Conservation (phyloP, 306 rosid species). For the Casuarina equisetifolia region DNA sequence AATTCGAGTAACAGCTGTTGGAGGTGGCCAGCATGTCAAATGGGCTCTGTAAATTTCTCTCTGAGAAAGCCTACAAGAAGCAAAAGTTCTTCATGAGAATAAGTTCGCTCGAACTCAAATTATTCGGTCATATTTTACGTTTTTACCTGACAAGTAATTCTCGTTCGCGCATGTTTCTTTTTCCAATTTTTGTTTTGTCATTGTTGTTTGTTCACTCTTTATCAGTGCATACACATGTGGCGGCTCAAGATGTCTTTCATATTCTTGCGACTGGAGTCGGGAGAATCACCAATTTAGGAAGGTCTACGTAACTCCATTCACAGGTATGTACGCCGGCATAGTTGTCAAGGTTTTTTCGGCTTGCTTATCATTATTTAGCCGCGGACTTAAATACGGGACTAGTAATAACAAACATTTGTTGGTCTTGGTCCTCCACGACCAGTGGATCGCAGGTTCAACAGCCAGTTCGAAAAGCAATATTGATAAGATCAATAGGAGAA, state of each 20-base stretch:
- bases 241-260: not conserved
- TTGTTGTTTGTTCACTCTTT: not conserved
- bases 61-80: not conserved
- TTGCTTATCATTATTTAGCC: not conserved
- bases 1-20: not conserved
- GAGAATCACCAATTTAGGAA: not conserved
- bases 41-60: slow-evolving; percentile 37
- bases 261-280: not conserved
- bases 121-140: not conserved
- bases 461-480: no score
- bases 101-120: not conserved
- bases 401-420: not conserved
- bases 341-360: not conserved
- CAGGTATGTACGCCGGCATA: not conserved
- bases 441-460: not conserved
- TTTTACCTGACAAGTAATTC: not conserved
- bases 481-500: no score
- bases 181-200: not conserved
- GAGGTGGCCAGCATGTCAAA: slow-evolving; percentile 96
- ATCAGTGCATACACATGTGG: not conserved
- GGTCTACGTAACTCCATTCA: not conserved
- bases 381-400: not conserved
- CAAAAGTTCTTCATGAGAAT: not conserved
- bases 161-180: not conserved
- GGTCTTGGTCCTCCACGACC: not conserved